These are phyloP conservation scores for Hebeloma cylindrosporum DNA, from an alignment of 768 basidiomycete species.

Conservation along the genomic window DNA sequence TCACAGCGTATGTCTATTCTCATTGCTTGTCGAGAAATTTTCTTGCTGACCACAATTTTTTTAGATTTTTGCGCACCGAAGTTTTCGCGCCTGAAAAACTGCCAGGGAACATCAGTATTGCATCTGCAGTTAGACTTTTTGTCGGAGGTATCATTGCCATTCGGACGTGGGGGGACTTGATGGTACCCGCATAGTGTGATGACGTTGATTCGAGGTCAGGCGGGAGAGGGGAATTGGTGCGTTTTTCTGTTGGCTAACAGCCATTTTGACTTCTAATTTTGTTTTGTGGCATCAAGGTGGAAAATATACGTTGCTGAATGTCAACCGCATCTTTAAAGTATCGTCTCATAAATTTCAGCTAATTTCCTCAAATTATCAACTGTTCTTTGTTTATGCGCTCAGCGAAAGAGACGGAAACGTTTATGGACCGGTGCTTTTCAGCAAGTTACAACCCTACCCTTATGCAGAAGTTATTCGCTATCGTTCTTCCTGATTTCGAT, in stretches of 20 bases:
- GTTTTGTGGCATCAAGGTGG: too few species aligned
- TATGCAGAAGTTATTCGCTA: too few species aligned
- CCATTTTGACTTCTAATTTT: background rate
- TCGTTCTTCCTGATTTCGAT: too few species aligned
- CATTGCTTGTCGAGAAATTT: background rate
- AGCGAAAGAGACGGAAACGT: too few species aligned
- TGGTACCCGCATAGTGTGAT: slow-evolving; percentile 51
- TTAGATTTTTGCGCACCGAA: slow-evolving; percentile 58
- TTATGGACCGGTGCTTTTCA: too few species aligned
- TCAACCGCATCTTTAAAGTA: slow-evolving; percentile 16
- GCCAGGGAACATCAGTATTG: slow-evolving; percentile 69
- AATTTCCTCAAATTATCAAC: too few species aligned
- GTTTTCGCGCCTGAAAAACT: slow-evolving; percentile 73
- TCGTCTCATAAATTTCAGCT: slow-evolving; percentile 16
- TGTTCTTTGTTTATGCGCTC: too few species aligned
- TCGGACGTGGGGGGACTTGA: slow-evolving; percentile 75
- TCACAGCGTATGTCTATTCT: slow-evolving; percentile 44
- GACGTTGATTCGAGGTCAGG: slow-evolving; percentile 1
- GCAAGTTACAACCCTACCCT: too few species aligned
- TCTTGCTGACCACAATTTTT: background rate
- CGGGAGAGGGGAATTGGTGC: slow-evolving; percentile 7
- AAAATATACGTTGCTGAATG: slow-evolving; percentile 1
- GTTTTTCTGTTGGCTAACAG: background rate
- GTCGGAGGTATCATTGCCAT: slow-evolving; percentile 67
- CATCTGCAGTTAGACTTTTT: slow-evolving; percentile 66